Evolutionary conservation across 2,329 filamentous ascomycete species (phyloP), one percentile per base, ranked within the genome.

Genomic region (Chrysoporthe deuterocubensis): DNA sequence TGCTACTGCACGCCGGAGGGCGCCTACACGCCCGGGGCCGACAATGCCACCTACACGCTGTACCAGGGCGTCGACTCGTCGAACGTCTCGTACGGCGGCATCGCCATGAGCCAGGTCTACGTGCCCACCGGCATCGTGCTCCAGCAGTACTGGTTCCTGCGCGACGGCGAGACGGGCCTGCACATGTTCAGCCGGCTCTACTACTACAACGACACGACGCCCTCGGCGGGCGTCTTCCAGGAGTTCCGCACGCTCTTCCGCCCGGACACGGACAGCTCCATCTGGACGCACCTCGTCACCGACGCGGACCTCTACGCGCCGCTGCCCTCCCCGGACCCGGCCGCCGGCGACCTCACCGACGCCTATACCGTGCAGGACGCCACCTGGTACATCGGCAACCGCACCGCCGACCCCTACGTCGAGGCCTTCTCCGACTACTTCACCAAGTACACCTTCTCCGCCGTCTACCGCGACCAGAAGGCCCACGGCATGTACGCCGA

Each of bases 121-220:
- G 79, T 82, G 0, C 78, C 81, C 0, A 89, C 87, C 0, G 86
- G 87, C 2, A 87, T 90, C 72, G 73, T 84, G 6, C 78, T 90
- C 18, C 83, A 90, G 72, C 87, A 90, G 72, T 90, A 89, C 75
- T 90, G 86, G 85, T 90, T 90, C 71, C 76, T 90, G 2, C 80
- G 85, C 13, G 87, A 89, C 57, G 84, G 84, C 1, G 88, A 90
- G 74, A 89, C 88, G 0, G 88, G 88, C 0, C 74, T 90, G 46
- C 88, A 90, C 72, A 84, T 83, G 0, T 90, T 90, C 75, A 85
- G 82, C 67, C 83, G 87, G n/a, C 75, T 89, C 11, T 81, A 83
- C 0, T 90, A 90, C 71, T 79, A 86, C 74, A 89, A 89, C 73
- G 81, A 83, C 67, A 84, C 82, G 0, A 83, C 78, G 1, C 87